Percentiles rank a stretch among this genome's conserved stretches.
Conservation (phyloP, 2,329 filamentous ascomycete genomes). For the Trichophyton rubrum region DNA sequence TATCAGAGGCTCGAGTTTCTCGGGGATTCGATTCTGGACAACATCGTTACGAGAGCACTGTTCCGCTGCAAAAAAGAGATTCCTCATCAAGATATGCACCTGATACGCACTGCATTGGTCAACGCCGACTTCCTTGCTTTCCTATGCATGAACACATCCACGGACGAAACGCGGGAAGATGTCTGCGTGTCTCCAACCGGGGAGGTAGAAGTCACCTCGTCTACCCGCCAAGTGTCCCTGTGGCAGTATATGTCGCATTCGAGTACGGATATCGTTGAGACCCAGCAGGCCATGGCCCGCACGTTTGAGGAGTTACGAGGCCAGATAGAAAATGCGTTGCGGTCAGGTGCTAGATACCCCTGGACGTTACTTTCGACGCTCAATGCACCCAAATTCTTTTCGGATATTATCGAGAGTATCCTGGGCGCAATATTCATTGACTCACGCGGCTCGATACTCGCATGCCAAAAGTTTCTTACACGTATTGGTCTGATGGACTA, state of each 20-base stretch:
- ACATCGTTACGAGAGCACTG: constrained; percentile 55
- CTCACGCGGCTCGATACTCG: constrained; percentile 46
- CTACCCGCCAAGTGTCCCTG: constrained; percentile 36
- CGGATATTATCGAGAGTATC: constrained; percentile 68
- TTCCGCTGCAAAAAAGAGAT: constrained; percentile 39
- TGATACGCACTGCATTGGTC: constrained; percentile 60
- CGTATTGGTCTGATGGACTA: constrained; percentile 53
- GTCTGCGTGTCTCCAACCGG: constrained; percentile 6
- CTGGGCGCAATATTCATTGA: constrained; percentile 79
- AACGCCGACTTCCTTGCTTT: constrained; percentile 74
- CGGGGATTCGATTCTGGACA: constrained; percentile 74
- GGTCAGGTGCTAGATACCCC: constrained; percentile 48
- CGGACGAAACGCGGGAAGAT: constrained; percentile 15
- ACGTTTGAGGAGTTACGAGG: constrained; percentile 40
- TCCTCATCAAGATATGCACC: constrained; percentile 55
- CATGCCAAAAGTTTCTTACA: constrained; percentile 49
- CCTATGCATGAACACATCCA: constrained; percentile 47
- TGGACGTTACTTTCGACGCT: constrained; percentile 61
- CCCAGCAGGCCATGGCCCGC: constrained; percentile 34
- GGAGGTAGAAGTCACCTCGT: constrained; percentile 20
- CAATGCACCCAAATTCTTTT: constrained; percentile 62
- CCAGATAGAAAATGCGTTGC: constrained; percentile 41
- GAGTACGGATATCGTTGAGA: constrained; percentile 32
- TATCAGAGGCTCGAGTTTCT: constrained; percentile 77
- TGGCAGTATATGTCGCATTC: constrained; percentile 59